Conservation (phyloP, 2,329 filamentous ascomycete species). For the Parafenestella ontariensis region DNA sequence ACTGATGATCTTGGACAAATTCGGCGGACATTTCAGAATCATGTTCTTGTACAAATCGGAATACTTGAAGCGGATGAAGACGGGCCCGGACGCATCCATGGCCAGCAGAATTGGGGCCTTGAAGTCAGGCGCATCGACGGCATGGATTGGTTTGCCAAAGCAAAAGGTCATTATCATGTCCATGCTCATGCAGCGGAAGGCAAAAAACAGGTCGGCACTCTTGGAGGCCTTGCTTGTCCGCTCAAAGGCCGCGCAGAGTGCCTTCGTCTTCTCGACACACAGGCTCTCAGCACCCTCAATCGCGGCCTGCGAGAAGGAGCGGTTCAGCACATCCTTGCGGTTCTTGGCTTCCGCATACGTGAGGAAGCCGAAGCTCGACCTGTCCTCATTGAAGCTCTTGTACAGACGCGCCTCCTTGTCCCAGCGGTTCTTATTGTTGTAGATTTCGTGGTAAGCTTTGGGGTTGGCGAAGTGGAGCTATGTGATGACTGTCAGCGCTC, state of each 20-base stretch:
- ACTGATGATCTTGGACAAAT: slow-evolving; percentile 45
- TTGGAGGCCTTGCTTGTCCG: slow-evolving; percentile 28
- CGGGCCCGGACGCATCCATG: slow-evolving; percentile 48
- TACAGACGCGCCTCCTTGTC: slow-evolving; percentile 53
- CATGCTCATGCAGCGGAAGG: slow-evolving; percentile 29
- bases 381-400: slow-evolving; percentile 50
- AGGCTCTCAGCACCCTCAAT: slow-evolving; percentile 48
- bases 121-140: slow-evolving; percentile 50
- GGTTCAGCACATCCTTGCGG: slow-evolving; percentile 52
- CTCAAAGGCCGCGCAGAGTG: slow-evolving; percentile 39
- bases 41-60: slow-evolving; percentile 47
- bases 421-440: slow-evolving; percentile 52
- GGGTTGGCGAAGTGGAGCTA: slow-evolving; percentile 55
- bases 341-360: slow-evolving; percentile 51
- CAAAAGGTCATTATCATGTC: slow-evolving; percentile 47
- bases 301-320: slow-evolving; percentile 52
- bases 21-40: slow-evolving; percentile 48
- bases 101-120: slow-evolving; percentile 52
- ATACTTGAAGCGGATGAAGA: slow-evolving; percentile 51
- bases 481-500: slow-evolving; percentile 16
- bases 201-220: slow-evolving; percentile 32
- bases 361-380: slow-evolving; percentile 53
- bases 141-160: slow-evolving; percentile 51
- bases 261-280: slow-evolving; percentile 46
- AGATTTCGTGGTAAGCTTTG: slow-evolving; percentile 53